Conservation (phyloP, 2,329 filamentous ascomycete species). For the Ophiocordyceps polyrhachis-furcata region DNA sequence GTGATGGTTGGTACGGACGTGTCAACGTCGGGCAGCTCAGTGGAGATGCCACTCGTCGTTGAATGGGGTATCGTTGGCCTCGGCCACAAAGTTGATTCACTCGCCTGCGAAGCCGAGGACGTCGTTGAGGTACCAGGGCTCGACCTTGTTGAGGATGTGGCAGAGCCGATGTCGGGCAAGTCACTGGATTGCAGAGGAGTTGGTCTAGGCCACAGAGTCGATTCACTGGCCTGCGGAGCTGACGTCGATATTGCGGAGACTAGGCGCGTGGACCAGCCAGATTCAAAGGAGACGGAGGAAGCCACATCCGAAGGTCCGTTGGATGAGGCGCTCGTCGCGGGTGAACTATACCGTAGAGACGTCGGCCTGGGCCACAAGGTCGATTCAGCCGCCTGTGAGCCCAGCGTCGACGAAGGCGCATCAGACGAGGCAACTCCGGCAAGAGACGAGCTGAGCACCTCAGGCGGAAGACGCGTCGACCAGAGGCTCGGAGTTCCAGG, state of each 20-base stretch:
- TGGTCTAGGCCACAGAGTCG: not conserved
- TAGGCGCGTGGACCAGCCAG: not conserved
- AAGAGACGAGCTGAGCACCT: not conserved
- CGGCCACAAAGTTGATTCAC: not conserved
- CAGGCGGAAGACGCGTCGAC: not conserved
- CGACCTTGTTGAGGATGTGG: not conserved
- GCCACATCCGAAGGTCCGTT: not conserved
- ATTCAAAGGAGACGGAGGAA: not conserved
- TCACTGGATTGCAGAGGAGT: not conserved
- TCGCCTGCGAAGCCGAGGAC: not conserved
- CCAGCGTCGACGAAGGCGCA: not conserved
- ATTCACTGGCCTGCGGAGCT: not conserved
- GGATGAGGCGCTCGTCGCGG: not conserved
- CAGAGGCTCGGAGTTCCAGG: not conserved
- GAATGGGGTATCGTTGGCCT: not conserved
- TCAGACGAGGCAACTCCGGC: not conserved
- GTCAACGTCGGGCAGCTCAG: not conserved
- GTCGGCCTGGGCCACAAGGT: not conserved
- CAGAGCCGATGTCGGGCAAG: not conserved
- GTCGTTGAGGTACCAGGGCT: not conserved
- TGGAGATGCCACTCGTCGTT: not conserved
- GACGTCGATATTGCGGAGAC: not conserved
- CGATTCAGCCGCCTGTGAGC: not conserved
- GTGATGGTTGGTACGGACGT: not conserved
- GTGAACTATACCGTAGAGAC: not conserved